Base-by-base conservation (phyloP, 768 basidiomycete genomes). In the Phallus indusiatus region DNA sequence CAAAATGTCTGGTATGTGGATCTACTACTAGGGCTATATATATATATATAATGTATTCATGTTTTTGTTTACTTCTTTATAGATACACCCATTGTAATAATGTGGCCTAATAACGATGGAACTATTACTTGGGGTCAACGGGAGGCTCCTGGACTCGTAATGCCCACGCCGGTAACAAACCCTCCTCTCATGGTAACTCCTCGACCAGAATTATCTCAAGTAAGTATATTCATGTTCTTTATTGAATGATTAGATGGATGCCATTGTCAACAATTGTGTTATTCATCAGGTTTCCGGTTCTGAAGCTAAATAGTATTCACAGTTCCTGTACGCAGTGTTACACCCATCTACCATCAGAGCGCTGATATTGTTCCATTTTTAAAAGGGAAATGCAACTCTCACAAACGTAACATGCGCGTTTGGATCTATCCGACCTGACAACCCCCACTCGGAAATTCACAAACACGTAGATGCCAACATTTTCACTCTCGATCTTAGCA, bases 61-160 rank as follows among this genome's bases (percentile, higher is more conserved):
- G 12, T 33, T n/a, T n/a, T n/a, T n/a, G n/a, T n/a, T n/a, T n/a
- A n/a, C 5, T 17, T 9, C 36, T 24, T 11, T n/a, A 28, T 49
- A 56, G 55, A 76, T 63, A 73, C 77, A 7, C 78, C 81, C 0
- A 87, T 90, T 84, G 82, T 90, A 60, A 83, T 88, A 28, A 79
- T 83, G 75, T 90, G 86, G 87, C 72, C 78, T 7, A 84, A 86
- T 65, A 68, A 70, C 16, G 81, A 86, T 62, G 82, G 82, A 11
- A 68, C 74, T 21, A 72, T 86, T 60, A 86, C 84, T 12, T 68
- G 88, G 21, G 85, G 84, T 8, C 87, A 90, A 65, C 78, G 86
- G 18, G 70, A 68, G 33, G 82, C 86, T 0, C 63, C 75, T 1
- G 66, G 64, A 5, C 74, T 85, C 61, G 72, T 74, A 3, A 79